These are phyloP conservation scores for Mycena indigotica DNA, from an alignment of 768 basidiomycete genomes.

Conservation along the genomic window DNA sequence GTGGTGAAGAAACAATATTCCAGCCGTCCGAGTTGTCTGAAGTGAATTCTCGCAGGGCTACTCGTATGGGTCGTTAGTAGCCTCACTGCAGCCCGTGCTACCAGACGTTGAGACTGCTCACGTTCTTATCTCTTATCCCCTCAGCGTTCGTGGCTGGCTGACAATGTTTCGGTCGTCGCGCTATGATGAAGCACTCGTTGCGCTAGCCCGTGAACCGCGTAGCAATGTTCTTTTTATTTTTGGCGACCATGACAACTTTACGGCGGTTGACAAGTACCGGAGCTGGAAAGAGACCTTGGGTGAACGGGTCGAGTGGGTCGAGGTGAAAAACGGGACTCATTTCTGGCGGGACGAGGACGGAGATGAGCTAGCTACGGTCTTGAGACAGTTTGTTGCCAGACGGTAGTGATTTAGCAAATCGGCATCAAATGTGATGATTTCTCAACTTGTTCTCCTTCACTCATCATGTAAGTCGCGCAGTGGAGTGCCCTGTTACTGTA, in stretches of 20 bases:
- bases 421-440: conserved; percentile 8
- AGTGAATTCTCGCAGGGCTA: conserved; percentile 58
- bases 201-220: conserved; percentile 45
- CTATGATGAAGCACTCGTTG: conserved; percentile 55
- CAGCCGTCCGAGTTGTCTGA: too few relatives aligned
- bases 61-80: conserved; percentile 77
- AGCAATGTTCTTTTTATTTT: conserved; percentile 64
- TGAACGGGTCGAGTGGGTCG: conserved; percentile 27
- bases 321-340: conserved; percentile 58
- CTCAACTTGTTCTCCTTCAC: not conserved
- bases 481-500: not conserved
- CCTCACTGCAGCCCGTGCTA: conserved; percentile 63
- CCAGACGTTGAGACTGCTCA: conserved; percentile 59
- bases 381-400: conserved; percentile 36
- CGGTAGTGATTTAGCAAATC: conserved; percentile 19
- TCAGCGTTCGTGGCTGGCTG: conserved; percentile 65
- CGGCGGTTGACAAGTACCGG: conserved; percentile 53
- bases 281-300: conserved; percentile 45
- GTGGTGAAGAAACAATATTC: conserved; percentile 47
- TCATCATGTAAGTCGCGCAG: conserved; percentile 3
- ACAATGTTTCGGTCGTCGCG: conserved; percentile 62
- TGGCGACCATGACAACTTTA: conserved; percentile 76
- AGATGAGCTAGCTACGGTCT: conserved; percentile 30
- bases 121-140: conserved; percentile 75
- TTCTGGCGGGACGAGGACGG: conserved; percentile 59